These are phyloP conservation scores for Periconia sp. DNA, from an alignment of 2,329 filamentous ascomycete genomes.

Conservation along the genomic window DNA sequence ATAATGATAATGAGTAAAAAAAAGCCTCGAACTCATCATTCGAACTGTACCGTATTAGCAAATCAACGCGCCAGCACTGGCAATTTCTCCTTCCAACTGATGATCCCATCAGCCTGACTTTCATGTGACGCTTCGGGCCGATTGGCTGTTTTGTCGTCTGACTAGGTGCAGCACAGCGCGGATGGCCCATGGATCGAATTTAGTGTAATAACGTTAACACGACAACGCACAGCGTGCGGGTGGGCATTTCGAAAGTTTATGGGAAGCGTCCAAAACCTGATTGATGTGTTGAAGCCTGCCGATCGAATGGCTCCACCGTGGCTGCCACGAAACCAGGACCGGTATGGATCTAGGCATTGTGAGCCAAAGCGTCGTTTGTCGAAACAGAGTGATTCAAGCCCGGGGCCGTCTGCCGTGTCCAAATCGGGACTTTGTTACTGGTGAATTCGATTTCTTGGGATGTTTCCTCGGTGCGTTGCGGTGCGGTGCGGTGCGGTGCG, in stretches of 20 bases:
- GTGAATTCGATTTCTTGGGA: neutral
- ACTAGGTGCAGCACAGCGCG: neutral
- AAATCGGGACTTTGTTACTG: too few relatives aligned
- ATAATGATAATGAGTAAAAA: neutral
- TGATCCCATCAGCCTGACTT: neutral
- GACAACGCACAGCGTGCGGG: neutral
- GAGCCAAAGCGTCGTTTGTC: neutral
- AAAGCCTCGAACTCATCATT: neutral
- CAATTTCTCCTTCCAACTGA: neutral
- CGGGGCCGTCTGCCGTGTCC: too few relatives aligned
- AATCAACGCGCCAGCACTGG: neutral
- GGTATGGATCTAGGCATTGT: neutral
- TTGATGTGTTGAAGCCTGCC: too few relatives aligned
- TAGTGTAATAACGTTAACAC: neutral
- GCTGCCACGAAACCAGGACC: neutral
- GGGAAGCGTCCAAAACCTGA: neutral
- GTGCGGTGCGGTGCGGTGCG: too few relatives aligned
- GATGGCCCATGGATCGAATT: neutral
- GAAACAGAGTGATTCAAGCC: too few relatives aligned
- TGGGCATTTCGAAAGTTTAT: neutral
- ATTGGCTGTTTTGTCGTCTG: neutral
- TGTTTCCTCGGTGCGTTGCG: neutral
- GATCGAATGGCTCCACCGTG: neutral
- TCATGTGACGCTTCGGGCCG: neutral
- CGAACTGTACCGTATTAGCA: neutral